phyloP scores from a whole-genome alignment of 805 yeast genomes.

The Teunomyces gatunensis region DNA sequence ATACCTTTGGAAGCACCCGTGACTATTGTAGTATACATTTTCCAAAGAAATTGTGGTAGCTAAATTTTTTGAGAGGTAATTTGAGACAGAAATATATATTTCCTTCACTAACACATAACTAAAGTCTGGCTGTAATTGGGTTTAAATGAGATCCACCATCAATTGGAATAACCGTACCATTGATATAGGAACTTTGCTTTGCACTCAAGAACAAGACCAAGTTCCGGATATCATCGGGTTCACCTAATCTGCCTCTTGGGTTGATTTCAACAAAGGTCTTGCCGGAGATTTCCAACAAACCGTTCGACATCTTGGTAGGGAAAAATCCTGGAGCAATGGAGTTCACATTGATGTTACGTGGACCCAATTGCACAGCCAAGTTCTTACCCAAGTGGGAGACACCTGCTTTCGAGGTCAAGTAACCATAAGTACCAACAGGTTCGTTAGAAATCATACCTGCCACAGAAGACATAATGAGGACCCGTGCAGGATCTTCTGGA shows the following conservation, averaged over 20 bases:
- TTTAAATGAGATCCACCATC: slow-evolving; percentile 65
- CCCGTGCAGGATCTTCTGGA: slow-evolving; percentile 58
- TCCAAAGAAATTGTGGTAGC: background rate
- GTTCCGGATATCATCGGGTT: slow-evolving; percentile 55
- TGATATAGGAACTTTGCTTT: slow-evolving; percentile 57
- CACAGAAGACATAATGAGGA: slow-evolving; percentile 64
- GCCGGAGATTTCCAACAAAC: slow-evolving; percentile 52
- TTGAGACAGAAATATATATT: background rate
- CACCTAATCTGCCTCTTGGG: slow-evolving; percentile 65
- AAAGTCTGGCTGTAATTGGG: background rate
- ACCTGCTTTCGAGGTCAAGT: slow-evolving; percentile 73
- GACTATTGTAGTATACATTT: slow-evolving; percentile 37
- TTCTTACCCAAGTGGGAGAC: slow-evolving; percentile 64
- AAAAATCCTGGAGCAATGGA: slow-evolving; percentile 75
- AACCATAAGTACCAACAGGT: slow-evolving; percentile 64
- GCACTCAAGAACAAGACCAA: slow-evolving; percentile 53
- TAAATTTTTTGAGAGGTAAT: background rate
- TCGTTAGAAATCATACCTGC: slow-evolving; percentile 48
- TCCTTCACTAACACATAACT: background rate
- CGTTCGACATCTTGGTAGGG: slow-evolving; percentile 73
- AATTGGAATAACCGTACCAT: slow-evolving; percentile 64
- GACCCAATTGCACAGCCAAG: slow-evolving; percentile 66
- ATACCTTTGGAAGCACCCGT: slow-evolving; percentile 65
- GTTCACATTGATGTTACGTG: slow-evolving; percentile 65
- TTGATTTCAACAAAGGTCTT: slow-evolving; percentile 46